Base-by-base conservation (phyloP, 345 rosid genomes). In the Sisymbrium irio region DNA sequence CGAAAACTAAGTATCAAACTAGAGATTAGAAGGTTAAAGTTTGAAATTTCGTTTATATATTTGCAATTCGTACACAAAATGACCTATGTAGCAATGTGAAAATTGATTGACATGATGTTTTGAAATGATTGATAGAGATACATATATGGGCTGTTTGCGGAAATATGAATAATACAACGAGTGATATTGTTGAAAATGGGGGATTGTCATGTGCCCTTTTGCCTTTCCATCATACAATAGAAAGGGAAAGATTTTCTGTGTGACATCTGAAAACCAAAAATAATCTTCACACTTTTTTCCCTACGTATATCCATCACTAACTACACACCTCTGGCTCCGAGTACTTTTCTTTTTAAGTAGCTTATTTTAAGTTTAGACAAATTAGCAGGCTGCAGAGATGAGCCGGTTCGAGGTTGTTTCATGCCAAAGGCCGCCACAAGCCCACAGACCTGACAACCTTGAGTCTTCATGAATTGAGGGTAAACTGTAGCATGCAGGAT, bases 81-180 rank as follows among this genome's bases (percentile, higher is more conserved):
- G 6, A 68, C 20, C 5, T 39, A 37, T 62, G 42, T 50, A 62
- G 62, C 44, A 62, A 51, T 72, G 41, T 72, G 19, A 51, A 27
- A 72, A 27, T 32, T 62, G 69, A 51, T 72, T 53, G 76, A 62
- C 62, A 40, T 28, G 76, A 62, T 72, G 54, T 30, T 27, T 25
- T 51, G 62, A 50, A 51, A 51, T 37, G 62, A 72, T 30, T 72
- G 68, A 72, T 60, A 37, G 59, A 30, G 19, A 58, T 70, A 10
- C 18, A 57, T 35, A 12, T 45, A 36, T n/a, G 41, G 37, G 46
- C 22, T 19, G 65, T 69, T 59, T 60, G 7, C 30, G 15, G 33
- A 22, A 25, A 6, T 59, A 35, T 70, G 47, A 70, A 70, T 44
- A 58, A 59, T 71, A 71, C 59, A 60, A 35, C 37, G 14, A 58